Evolutionary conservation across 306 rosid species (phyloP), one percentile per base, ranked within the genome.

Genomic region (Cucurbita moschata): DNA sequence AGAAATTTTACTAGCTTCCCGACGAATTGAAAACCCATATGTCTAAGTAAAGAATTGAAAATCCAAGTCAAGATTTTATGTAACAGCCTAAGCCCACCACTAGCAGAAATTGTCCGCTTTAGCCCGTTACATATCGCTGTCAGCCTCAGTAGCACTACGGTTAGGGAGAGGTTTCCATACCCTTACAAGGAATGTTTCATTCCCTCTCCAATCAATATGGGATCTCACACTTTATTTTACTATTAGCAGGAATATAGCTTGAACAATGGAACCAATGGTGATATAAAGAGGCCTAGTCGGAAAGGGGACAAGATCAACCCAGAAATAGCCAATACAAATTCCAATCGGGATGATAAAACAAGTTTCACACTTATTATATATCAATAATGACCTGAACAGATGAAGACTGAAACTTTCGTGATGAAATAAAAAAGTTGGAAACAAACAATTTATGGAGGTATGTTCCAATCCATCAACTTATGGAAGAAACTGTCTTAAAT

Each of bases 401-500:
- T 66, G 72, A 39, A 6, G 13, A 68, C 4, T 12, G 21, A 50
- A 50, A 30, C 56, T 26, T 70, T 47, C 43, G 12, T 50, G 51
- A 47, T 16, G 74, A 50, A 70, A 70, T 26, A 70, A 59, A 70
- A 11, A 69, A 16, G 26, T 51, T 26, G 59, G 23, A 69, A 69
- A 69, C 58, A 69, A 69, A 15, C 58, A 69, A 47, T 8, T 30
- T 57, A 69, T 49, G 73, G 73, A 50, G 59, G 50, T 59, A 51
- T 70, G 60, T 49, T 69, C 57, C 56, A 46, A 69, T 81, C 83
- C 83, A 80, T 81, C 72, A 76, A 13, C 71, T 75, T 55, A 47
- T 77, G 77, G 64, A 85, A 83, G 60, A 70, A 70, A 30, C 74
- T 51, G 47, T 70, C 26, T 70, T 50, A 70, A 23, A 70, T 50